These are phyloP conservation scores for Solanum pimpinellifolium DNA, from an alignment of 257 asterid species.

Conservation along the genomic window DNA sequence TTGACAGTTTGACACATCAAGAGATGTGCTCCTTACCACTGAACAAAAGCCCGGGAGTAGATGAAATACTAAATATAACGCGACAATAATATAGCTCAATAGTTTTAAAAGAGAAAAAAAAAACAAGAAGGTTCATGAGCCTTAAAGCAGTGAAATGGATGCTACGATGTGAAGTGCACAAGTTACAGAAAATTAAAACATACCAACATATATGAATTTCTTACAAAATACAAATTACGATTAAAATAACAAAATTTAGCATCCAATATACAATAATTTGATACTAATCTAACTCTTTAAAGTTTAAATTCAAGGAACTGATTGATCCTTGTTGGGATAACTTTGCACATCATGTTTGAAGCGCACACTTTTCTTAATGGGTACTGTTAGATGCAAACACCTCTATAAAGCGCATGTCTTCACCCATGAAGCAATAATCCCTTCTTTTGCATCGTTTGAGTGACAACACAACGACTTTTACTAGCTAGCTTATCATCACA, in stretches of 20 bases:
- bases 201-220: neutral
- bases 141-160: neutral
- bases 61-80: neutral
- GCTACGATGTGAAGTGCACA: neutral
- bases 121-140: neutral
- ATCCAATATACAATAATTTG: neutral
- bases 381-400: neutral
- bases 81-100: neutral
- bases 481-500: neutral
- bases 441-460: neutral
- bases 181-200: neutral
- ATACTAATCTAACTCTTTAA: neutral
- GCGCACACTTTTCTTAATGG: neutral
- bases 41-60: neutral
- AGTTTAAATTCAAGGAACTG: neutral
- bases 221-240: neutral
- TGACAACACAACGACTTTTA: neutral
- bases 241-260: neutral
- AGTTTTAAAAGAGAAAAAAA: neutral
- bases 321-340: neutral
- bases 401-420: neutral
- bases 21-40: neutral
- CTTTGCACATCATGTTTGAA: neutral
- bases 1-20: neutral
- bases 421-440: neutral